Evolutionary conservation across 768 basidiomycete species (phyloP).

Genomic region (Auriscalpium vulgare): DNA sequence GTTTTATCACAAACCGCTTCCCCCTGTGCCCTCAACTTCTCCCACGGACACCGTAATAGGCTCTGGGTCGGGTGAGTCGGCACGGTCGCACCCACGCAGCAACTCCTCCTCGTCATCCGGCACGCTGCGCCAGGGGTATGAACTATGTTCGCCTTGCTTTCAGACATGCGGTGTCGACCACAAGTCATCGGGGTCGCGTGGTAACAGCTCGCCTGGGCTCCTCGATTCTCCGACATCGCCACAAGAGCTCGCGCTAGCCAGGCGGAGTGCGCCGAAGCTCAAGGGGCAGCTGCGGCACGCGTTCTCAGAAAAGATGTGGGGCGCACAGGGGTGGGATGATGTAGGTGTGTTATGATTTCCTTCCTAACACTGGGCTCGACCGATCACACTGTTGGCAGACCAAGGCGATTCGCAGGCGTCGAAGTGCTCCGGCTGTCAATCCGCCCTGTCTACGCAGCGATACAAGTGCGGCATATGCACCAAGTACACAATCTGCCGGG

Average conservation of each 20-base stretch:
- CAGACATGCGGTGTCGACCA: slow-evolving; percentile 73
- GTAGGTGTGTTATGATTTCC: slow-evolving; percentile 51
- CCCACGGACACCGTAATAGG: slow-evolving; percentile 3
- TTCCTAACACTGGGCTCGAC: background rate
- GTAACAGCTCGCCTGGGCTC: slow-evolving; percentile 37
- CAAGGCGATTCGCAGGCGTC: slow-evolving; percentile 60
- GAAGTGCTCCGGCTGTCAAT: slow-evolving; percentile 77
- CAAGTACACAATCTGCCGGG: slow-evolving; percentile 74
- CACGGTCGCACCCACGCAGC: slow-evolving; percentile 11
- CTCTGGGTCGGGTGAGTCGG: slow-evolving; percentile 3
- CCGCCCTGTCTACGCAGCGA: slow-evolving; percentile 49
- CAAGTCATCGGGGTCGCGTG: slow-evolving; percentile 46
- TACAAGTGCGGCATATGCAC: slow-evolving; percentile 83
- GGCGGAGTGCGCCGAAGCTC: slow-evolving; percentile 57
- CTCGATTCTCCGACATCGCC: slow-evolving; percentile 40
- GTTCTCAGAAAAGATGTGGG: slow-evolving; percentile 84
- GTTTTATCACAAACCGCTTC: slow-evolving; percentile 35
- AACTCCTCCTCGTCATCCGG: slow-evolving; percentile 11
- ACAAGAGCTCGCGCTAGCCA: slow-evolving; percentile 45
- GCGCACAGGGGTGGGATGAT: slow-evolving; percentile 75
- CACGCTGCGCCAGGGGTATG: slow-evolving; percentile 47
- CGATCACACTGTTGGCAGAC: slow-evolving; percentile 34
- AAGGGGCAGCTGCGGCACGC: slow-evolving; percentile 80
- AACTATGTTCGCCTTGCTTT: slow-evolving; percentile 78
- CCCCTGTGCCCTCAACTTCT: slow-evolving; percentile 28